Evolutionary conservation across 805 yeast species (phyloP).

Genomic region (Wickerhamiella qilinensis): DNA sequence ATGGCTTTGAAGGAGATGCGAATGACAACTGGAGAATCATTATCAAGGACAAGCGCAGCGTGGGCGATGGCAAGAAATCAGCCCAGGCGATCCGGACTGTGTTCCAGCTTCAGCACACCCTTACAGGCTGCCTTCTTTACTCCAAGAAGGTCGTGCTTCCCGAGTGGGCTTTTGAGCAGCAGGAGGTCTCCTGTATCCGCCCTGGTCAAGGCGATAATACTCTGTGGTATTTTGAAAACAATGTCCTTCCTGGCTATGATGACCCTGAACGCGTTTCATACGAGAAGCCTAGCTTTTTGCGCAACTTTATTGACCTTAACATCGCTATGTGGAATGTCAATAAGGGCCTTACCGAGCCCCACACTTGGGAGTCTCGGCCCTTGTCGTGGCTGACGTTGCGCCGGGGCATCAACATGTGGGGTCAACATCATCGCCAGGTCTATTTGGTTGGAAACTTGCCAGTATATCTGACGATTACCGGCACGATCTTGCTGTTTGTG

Average conservation of each 20-base stretch:
- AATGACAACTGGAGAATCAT: slow-evolving; percentile 57
- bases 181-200: slow-evolving; percentile 76
- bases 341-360: slow-evolving; percentile 31
- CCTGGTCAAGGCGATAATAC: slow-evolving; percentile 54
- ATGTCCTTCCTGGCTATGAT: slow-evolving; percentile 35
- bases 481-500: slow-evolving; percentile 18
- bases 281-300: slow-evolving; percentile 27
- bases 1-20: slow-evolving; percentile 44
- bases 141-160: slow-evolving; percentile 66
- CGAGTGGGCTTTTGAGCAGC: slow-evolving; percentile 70
- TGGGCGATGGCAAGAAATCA: slow-evolving; percentile 23
- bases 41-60: slow-evolving; percentile 26
- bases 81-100: slow-evolving; percentile 47
- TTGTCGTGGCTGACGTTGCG: slow-evolving; percentile 43
- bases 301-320: slow-evolving; percentile 41
- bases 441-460: slow-evolving; percentile 52
- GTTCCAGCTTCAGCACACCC: slow-evolving; percentile 51
- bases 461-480: slow-evolving; percentile 34
- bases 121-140: slow-evolving; percentile 52
- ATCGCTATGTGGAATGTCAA: slow-evolving; percentile 37
- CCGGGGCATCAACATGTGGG: slow-evolving; percentile 46
- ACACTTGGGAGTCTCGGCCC: slow-evolving; percentile 39
- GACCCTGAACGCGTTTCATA: slow-evolving; percentile 22
- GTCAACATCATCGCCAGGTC: slow-evolving; percentile 28
- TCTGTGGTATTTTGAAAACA: slow-evolving; percentile 58